phyloP scores from a whole-genome alignment of 352 stramenopile genomes.

The Phytophthora citrophthora region DNA sequence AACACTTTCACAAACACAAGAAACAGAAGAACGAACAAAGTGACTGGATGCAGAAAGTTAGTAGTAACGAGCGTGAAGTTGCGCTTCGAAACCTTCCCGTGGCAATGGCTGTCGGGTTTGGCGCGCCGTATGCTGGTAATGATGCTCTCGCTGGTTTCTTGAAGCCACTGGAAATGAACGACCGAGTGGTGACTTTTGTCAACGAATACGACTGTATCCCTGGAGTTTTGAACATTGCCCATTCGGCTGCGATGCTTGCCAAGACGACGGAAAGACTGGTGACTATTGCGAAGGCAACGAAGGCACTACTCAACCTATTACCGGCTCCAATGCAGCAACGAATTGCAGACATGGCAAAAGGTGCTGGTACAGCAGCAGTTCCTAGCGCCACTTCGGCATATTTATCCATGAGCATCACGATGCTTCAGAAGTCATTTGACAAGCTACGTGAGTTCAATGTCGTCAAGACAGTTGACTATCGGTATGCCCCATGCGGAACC shows the following conservation, averaged over 20 bases:
- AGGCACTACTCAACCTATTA: conserved; percentile 69
- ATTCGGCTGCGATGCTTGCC: conserved; percentile 73
- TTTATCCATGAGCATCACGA: conserved; percentile 76
- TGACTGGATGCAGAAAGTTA: conserved; percentile 27
- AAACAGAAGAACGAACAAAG: conserved; percentile 23
- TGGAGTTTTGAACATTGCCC: conserved; percentile 77
- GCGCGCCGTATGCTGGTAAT: conserved; percentile 68
- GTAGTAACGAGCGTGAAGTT: conserved; percentile 17
- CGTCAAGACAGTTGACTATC: conserved; percentile 67
- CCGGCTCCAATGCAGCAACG: conserved; percentile 69
- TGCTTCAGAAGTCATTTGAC: conserved; percentile 80
- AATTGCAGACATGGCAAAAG: conserved; percentile 38
- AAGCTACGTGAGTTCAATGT: conserved; percentile 79
- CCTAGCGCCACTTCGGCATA: conserved; percentile 71
- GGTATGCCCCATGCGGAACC: conserved; percentile 77
- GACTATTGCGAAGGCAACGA: conserved; percentile 81
- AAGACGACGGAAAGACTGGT: conserved; percentile 81
- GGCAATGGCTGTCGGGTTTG: conserved; percentile 74
- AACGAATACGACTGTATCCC: conserved; percentile 89
- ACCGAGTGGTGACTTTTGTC: conserved; percentile 76
- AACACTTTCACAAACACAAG: conserved; percentile 30
- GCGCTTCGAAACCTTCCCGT: conserved; percentile 33
- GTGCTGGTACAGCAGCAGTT: conserved; percentile 23
- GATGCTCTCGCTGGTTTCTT: conserved; percentile 60
- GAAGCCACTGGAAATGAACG: conserved; percentile 44